Evolutionary conservation across 139 green algal species (phyloP).

Genomic region (Chlamydomonas eustigma): DNA sequence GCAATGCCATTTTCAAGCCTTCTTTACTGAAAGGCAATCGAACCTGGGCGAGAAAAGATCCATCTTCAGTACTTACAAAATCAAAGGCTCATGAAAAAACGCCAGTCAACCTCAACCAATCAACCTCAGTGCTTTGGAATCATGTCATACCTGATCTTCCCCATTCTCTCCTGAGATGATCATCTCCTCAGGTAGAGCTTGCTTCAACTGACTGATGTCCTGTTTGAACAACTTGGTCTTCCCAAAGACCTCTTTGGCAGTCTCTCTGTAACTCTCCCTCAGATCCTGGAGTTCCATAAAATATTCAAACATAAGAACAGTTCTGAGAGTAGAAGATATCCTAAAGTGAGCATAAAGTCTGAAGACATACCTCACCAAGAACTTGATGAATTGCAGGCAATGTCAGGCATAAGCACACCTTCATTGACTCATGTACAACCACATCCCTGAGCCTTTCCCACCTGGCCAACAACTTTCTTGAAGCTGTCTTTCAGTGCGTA

Average conservation of each 20-base stretch:
- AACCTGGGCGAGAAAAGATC: slow-evolving; percentile 19
- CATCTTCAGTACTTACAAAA: neutral
- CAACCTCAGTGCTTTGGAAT: too few species aligned
- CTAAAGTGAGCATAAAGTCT: too few species aligned
- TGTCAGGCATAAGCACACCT: too few species aligned
- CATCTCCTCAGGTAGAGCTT: slow-evolving; percentile 12
- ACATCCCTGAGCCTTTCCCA: neutral
- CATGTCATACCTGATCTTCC: slow-evolving; percentile 11
- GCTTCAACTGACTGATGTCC: slow-evolving; percentile 13
- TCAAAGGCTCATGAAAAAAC: neutral
- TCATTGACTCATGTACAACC: too few species aligned
- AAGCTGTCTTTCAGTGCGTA: slow-evolving; percentile 41
- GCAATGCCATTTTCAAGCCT: slow-evolving; percentile 40
- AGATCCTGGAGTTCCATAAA: too few species aligned
- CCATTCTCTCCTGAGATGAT: slow-evolving; percentile 2
- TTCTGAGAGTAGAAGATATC: too few species aligned
- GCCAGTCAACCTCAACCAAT: neutral
- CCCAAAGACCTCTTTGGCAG: neutral
- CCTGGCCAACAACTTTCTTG: slow-evolving; percentile 13
- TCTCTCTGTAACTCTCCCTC: slow-evolving; percentile 19
- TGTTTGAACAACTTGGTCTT: neutral
- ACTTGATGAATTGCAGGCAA: too few species aligned
- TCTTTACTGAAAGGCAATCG: slow-evolving; percentile 45
- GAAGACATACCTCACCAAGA: too few species aligned
- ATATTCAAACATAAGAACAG: too few species aligned